Conservation (phyloP, 345 rosid species). For the Ceriops tagal region DNA sequence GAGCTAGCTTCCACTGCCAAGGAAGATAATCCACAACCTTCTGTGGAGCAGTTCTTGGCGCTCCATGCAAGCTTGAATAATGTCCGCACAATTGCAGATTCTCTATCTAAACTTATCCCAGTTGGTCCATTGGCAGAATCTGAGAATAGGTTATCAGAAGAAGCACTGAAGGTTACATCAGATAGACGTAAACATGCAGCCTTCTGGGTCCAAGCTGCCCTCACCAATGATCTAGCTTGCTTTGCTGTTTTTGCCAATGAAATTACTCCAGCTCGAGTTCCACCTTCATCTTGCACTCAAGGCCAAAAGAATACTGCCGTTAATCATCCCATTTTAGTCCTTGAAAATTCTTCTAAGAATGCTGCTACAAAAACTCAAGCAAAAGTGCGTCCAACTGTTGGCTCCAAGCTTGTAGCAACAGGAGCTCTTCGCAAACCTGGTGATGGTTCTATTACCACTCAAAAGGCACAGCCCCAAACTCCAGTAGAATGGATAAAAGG, state of each 20-base stretch:
- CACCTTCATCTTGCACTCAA: slow-evolving; percentile 25
- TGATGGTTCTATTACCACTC: slow-evolving; percentile 40
- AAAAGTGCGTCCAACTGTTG: slow-evolving; percentile 47
- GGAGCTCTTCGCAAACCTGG: slow-evolving; percentile 59
- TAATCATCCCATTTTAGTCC: slow-evolving; percentile 51
- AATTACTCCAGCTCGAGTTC: slow-evolving; percentile 17
- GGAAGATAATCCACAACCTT: slow-evolving; percentile 86
- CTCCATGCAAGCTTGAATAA: slow-evolving; percentile 63
- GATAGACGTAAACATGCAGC: slow-evolving; percentile 69
- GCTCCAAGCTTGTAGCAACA: slow-evolving; percentile 72
- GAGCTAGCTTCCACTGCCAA: slow-evolving; percentile 68
- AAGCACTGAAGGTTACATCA: slow-evolving; percentile 49
- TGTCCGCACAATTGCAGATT: slow-evolving; percentile 50
- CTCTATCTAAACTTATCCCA: slow-evolving; percentile 49
- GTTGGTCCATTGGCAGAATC: slow-evolving; percentile 47
- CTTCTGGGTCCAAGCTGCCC: slow-evolving; percentile 88
- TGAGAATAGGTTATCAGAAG: slow-evolving; percentile 60
- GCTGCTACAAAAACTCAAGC: slow-evolving; percentile 43
- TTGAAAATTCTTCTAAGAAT: slow-evolving; percentile 49
- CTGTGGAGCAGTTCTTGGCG: slow-evolving; percentile 78
- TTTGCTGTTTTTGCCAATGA: slow-evolving; percentile 71
- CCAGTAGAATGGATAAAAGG: slow-evolving; percentile 76
- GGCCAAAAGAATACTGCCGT: slow-evolving; percentile 31
- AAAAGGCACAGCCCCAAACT: slow-evolving; percentile 47
- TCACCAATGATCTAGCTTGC: slow-evolving; percentile 68